phyloP scores from a whole-genome alignment of 163 green algal species.

The Chlamydomonas reinhardtii region DNA sequence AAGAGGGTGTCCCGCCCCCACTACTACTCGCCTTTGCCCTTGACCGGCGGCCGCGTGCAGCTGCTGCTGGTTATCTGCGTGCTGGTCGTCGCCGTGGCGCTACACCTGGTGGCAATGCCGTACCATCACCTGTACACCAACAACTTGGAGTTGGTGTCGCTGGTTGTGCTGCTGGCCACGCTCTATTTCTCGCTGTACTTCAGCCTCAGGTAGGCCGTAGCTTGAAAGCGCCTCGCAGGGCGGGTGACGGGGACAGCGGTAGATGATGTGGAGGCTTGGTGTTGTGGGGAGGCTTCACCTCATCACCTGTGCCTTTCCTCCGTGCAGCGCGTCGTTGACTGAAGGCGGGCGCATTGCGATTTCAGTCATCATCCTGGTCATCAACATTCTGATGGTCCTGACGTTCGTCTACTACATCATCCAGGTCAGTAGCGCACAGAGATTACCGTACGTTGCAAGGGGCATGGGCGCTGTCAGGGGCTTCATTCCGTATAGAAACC shows the following conservation, averaged over 20 bases:
- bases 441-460: too few species aligned
- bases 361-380: slow-evolving; percentile 32
- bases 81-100: slow-evolving; percentile 7
- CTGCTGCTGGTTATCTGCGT: slow-evolving; percentile 34
- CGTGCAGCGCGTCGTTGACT: neutral
- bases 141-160: neutral
- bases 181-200: neutral
- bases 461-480: too few species aligned
- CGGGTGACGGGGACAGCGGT: too few species aligned
- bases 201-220: neutral
- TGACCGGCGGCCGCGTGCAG: too few species aligned
- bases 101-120: neutral
- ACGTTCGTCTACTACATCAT: slow-evolving; percentile 24
- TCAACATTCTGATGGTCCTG: slow-evolving; percentile 24
- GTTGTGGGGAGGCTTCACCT: too few species aligned
- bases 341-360: slow-evolving; percentile 20
- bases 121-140: neutral
- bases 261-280: too few species aligned
- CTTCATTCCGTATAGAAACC: too few species aligned
- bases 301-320: too few species aligned
- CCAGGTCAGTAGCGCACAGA: neutral
- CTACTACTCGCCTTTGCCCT: too few species aligned
- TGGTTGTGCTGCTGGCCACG: neutral
- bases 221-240: too few species aligned
- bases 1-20: too few species aligned